Evolutionary conservation across 805 yeast species (phyloP), one percentile per base, ranked within the genome.

Genomic region (Scheffersomyces stipitis): DNA sequence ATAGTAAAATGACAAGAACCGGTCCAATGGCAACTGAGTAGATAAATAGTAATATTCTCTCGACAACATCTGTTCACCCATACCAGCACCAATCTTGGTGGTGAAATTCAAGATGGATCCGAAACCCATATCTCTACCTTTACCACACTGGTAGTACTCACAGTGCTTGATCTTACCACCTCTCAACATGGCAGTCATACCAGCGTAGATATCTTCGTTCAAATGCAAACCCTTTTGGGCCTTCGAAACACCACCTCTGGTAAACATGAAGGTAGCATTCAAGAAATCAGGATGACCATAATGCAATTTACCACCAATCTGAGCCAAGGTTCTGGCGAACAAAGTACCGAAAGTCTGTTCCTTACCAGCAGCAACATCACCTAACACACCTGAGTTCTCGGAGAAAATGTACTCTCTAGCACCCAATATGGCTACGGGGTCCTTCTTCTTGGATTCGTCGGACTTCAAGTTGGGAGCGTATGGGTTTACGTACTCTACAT

Each of bases 311-410:
- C 90, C 93, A 57, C 93, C 93, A 58, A 85, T 76, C 67, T 83
- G 88, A 44, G 91, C 83, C 53, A 85, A 69, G 16, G 93, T 85
- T 72, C 95, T 76, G 9, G 93, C 86, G 54, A 83, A 85, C 50
- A 85, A 66, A 0, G 95, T 85, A 68, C 95, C 95, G 57, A 85
- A 85, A 38, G 93, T 84, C 65, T 85, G 95, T 70, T 85, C 95
- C 60, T 85, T 85, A 66, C 93, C 93, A 32, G 95, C 95, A 36
- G 95, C 95, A 56, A 85, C 84, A 68, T 85, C 95, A 69, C 93
- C 95, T 36, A 85, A 69, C 47, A 85, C 80, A 64, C 95, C 95
- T 42, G 87, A 76, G 68, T 83, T 85, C 64, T 85, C 93, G 36
- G 91, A 83, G 76, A 85, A 85, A 54, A 85, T 84, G 61, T 85